Conservation (phyloP, 352 stramenopile species). For the Pythium phragmitis region DNA sequence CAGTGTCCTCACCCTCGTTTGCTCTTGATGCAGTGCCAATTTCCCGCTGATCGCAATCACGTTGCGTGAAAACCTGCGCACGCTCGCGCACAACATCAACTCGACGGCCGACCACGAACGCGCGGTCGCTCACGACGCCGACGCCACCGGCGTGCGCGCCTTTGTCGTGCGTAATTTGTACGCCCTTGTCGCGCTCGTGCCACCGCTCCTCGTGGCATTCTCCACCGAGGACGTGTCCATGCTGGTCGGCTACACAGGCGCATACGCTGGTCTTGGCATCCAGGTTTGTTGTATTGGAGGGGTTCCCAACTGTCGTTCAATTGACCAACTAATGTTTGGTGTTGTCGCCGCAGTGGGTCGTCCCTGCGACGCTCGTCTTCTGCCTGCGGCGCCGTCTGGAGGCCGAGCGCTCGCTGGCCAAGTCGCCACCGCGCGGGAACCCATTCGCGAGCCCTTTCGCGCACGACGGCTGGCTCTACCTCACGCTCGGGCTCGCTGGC, state of each 20-base stretch:
- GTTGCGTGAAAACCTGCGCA: slow-evolving; percentile 79
- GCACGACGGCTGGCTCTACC: slow-evolving; percentile 62
- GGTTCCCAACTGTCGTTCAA: slow-evolving; percentile 1
- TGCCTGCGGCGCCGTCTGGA: slow-evolving; percentile 62
- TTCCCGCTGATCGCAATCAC: slow-evolving; percentile 89
- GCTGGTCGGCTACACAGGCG: slow-evolving; percentile 84
- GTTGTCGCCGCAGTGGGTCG: slow-evolving; percentile 60
- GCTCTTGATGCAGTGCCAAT: slow-evolving; percentile 45
- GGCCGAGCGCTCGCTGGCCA: slow-evolving; percentile 22
- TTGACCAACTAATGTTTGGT: not conserved
- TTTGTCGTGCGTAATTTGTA: slow-evolving; percentile 66
- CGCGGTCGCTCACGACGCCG: slow-evolving; percentile 13
- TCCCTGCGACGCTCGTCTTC: slow-evolving; percentile 76
- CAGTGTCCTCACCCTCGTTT: not conserved
- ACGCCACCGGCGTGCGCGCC: slow-evolving; percentile 27
- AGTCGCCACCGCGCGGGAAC: slow-evolving; percentile 33
- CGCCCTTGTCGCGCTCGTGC: slow-evolving; percentile 69
- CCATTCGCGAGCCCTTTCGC: slow-evolving; percentile 77
- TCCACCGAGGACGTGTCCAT: slow-evolving; percentile 89
- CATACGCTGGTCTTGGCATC: slow-evolving; percentile 84
- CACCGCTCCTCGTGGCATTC: slow-evolving; percentile 78
- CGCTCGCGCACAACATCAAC: slow-evolving; percentile 55
- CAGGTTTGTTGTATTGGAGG: slow-evolving; percentile 36
- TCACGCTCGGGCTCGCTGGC: slow-evolving; percentile 60
- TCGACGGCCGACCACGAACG: slow-evolving; percentile 21